A percentile compares a stretch with the other conserved stretches of the same genome.
phyloP scores from a whole-genome alignment of 2,329 filamentous ascomycete genomes.

The Beauveria scarabaeidicola region DNA sequence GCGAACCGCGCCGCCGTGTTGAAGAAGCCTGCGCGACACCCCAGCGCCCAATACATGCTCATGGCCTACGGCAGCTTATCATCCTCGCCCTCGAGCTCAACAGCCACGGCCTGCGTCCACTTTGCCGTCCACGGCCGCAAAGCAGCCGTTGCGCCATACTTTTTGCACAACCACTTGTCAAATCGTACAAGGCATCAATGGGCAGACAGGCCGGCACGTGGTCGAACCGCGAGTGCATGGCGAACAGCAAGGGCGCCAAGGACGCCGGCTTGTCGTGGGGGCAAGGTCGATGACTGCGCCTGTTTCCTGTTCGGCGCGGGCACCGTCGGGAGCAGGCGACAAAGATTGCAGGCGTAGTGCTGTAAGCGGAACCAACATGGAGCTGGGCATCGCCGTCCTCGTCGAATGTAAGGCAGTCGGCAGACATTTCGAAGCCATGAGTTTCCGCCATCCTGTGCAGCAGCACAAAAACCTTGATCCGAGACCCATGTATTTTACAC shows the following conservation, averaged over 20 bases:
- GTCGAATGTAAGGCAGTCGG: not conserved
- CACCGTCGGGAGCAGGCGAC: not conserved
- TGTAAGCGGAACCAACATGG: not conserved
- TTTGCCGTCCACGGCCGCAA: not conserved
- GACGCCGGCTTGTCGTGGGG: not conserved
- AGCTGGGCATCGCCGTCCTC: not conserved
- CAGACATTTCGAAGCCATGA: not conserved
- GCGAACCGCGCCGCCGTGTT: not conserved
- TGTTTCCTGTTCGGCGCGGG: not conserved
- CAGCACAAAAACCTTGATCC: not conserved
- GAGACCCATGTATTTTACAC: not conserved
- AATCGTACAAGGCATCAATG: not conserved
- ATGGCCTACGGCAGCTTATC: not conserved
- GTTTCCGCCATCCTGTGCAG: not conserved
- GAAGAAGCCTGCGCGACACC: not conserved
- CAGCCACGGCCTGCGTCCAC: not conserved
- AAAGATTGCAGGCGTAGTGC: not conserved
- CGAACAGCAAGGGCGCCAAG: not conserved
- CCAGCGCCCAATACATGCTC: not conserved
- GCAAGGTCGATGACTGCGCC: not conserved
- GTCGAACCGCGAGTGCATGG: not conserved
- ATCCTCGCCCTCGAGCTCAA: not conserved
- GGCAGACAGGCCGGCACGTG: not conserved
- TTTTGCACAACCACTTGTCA: not conserved
- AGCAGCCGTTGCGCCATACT: not conserved